Evolutionary conservation across 1,284 basidiomycete species (phyloP).

Genomic region (Cystobasidiaceae sp.): DNA sequence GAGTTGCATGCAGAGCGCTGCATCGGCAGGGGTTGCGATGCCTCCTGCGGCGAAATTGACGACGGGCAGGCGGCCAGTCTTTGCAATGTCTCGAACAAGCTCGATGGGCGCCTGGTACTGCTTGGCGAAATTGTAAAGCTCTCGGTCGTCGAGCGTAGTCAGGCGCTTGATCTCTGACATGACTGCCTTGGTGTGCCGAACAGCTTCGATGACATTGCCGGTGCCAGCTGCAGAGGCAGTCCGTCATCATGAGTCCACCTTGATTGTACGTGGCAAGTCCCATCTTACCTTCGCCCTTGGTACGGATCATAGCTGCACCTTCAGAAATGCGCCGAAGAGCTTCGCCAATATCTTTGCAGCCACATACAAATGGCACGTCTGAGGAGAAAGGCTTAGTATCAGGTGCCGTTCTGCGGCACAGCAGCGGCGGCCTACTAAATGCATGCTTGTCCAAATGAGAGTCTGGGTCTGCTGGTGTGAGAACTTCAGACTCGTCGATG

Average conservation of each 20-base stretch:
- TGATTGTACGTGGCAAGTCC: not conserved
- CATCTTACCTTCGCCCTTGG: slow-evolving; percentile 66
- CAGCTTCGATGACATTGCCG: slow-evolving; percentile 95
- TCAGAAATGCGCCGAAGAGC: slow-evolving; percentile 94
- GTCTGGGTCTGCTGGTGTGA: slow-evolving; percentile 76
- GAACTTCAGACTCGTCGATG: slow-evolving; percentile 71
- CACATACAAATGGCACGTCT: slow-evolving; percentile 62
- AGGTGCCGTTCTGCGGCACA: not conserved
- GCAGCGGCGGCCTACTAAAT: slow-evolving; percentile 23
- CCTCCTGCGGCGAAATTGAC: slow-evolving; percentile 58
- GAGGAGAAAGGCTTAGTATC: slow-evolving; percentile 49
- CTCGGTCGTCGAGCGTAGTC: slow-evolving; percentile 70
- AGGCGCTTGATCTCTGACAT: slow-evolving; percentile 79
- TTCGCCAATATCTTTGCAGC: slow-evolving; percentile 63
- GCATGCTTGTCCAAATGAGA: slow-evolving; percentile 51
- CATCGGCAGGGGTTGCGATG: slow-evolving; percentile 94
- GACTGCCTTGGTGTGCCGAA: slow-evolving; percentile 81
- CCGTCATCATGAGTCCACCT: slow-evolving; percentile 39
- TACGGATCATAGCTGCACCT: slow-evolving; percentile 90
- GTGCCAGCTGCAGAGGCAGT: slow-evolving; percentile 77
- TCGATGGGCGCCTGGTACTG: slow-evolving; percentile 95
- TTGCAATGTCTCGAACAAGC: slow-evolving; percentile 90
- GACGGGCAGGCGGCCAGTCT: slow-evolving; percentile 87
- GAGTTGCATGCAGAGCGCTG: slow-evolving; percentile 98
- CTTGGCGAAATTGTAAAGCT: slow-evolving; percentile 91